A percentile compares a stretch with the other conserved stretches of the same genome.
phyloP scores from a whole-genome alignment of 768 basidiomycete genomes.

The Melanogaster broomeanus region DNA sequence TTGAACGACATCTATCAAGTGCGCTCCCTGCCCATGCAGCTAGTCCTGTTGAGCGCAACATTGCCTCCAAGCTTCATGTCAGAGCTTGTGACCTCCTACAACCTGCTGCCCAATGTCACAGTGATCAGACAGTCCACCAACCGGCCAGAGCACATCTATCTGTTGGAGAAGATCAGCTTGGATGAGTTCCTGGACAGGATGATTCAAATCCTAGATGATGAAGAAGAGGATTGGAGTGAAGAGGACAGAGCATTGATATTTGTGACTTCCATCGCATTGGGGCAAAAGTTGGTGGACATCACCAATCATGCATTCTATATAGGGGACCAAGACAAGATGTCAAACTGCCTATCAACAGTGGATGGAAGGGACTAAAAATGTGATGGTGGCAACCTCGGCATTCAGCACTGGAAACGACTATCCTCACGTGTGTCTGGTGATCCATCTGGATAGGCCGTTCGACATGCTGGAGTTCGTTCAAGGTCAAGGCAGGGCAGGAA shows the following conservation, averaged over 20 bases:
- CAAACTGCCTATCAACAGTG: conserved; percentile 1
- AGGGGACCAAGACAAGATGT: conserved; percentile 3
- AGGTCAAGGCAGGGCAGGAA: conserved; percentile 17
- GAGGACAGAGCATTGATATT: conserved; percentile 11
- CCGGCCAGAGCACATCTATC: conserved; percentile 9
- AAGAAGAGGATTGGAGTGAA: fast-evolving
- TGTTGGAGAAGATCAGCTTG: background rate
- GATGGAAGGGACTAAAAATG: background rate
- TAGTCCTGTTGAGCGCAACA: conserved; percentile 24
- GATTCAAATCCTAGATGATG: background rate
- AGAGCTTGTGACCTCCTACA: conserved; percentile 1
- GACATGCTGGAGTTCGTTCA: conserved; percentile 20
- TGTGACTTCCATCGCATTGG: background rate
- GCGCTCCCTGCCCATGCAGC: conserved; percentile 2
- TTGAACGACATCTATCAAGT: conserved; percentile 1
- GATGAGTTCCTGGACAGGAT: background rate
- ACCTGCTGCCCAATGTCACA: background rate
- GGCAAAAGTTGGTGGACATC: background rate
- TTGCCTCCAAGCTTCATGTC: conserved; percentile 2
- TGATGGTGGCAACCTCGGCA: conserved; percentile 23
- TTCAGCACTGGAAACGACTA: conserved; percentile 29
- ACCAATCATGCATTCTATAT: conserved; percentile 12
- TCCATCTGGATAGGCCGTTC: conserved; percentile 17
- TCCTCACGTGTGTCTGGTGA: conserved; percentile 12
- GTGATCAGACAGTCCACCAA: background rate